phyloP scores from a whole-genome alignment of 2,329 filamentous ascomycete species.

The Chrysosphaeria jannelii region DNA sequence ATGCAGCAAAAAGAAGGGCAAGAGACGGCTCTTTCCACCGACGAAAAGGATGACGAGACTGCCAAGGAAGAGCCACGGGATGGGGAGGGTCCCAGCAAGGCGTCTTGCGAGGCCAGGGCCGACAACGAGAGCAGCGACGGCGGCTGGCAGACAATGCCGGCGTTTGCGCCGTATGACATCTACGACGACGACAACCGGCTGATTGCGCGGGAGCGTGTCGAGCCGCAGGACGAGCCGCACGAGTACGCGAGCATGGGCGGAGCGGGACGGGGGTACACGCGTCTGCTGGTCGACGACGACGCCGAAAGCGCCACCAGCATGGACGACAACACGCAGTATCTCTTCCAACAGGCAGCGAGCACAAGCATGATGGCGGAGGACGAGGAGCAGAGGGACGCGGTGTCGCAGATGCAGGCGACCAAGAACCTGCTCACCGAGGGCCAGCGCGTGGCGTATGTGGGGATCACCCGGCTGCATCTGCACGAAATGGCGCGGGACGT shows the following conservation, averaged over 20 bases:
- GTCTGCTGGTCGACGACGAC: conserved; percentile 86
- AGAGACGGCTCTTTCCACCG: no score
- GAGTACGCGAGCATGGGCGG: conserved; percentile 56
- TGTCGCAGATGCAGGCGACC: conserved; percentile 80
- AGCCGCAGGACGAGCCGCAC: conserved; percentile 33
- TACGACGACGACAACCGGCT: conserved; percentile 84
- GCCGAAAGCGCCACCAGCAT: conserved; percentile 79
- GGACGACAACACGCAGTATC: conserved; percentile 88
- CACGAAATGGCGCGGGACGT: conserved; percentile 43
- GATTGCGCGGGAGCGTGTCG: conserved; percentile 49
- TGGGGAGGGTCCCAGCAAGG: no score
- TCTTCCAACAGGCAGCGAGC: conserved; percentile 37
- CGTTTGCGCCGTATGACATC: conserved; percentile 74
- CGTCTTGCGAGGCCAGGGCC: no score
- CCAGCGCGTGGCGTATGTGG: conserved; percentile 87
- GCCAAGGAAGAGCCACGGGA: no score
- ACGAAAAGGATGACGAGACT: no score
- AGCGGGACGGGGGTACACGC: conserved; percentile 81
- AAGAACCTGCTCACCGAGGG: conserved; percentile 88
- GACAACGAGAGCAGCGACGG: conserved; percentile 29
- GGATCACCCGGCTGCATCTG: conserved; percentile 56
- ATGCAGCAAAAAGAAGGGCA: no score
- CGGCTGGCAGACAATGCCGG: conserved; percentile 81
- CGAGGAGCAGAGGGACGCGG: conserved; percentile 58
- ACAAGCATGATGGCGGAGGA: conserved; percentile 34